Conservation (phyloP, 2,329 filamentous ascomycete genomes). For the Hypoxylon sp. region DNA sequence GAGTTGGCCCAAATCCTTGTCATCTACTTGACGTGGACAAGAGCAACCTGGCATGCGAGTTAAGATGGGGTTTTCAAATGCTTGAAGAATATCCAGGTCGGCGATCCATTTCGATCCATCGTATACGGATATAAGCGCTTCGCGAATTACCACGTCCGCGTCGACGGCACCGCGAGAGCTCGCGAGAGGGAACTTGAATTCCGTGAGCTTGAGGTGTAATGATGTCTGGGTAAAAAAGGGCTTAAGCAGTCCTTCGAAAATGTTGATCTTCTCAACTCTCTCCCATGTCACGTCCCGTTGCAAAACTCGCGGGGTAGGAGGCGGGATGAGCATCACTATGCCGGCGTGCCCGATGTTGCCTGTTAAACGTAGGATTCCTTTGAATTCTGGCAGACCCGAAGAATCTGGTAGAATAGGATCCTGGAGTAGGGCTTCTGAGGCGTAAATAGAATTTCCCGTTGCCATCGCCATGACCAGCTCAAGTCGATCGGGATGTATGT, state of each 20-base stretch:
- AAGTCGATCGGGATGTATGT: neutral
- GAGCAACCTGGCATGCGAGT: neutral
- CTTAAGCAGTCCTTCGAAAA: neutral
- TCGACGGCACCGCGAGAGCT: neutral
- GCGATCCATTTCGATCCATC: constrained; percentile 1
- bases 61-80: neutral
- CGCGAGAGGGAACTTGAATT: neutral
- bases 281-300: neutral
- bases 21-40: neutral
- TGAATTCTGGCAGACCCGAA: neutral
- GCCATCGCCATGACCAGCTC: neutral
- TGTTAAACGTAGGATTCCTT: neutral
- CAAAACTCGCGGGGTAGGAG: neutral
- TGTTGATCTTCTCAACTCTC: neutral
- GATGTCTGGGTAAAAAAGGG: neutral
- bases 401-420: neutral
- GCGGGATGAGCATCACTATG: neutral
- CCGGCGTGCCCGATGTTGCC: neutral
- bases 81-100: neutral
- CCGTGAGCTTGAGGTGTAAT: neutral
- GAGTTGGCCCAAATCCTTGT: neutral
- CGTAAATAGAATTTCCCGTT: neutral
- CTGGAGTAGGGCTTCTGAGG: neutral
- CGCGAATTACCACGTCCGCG: neutral
- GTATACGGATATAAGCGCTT: neutral